Percentiles rank a stretch among this genome's conserved stretches.
These are phyloP conservation scores for Funneliformis caledonium DNA, from an alignment of 371 early-diverging fungal species.

Conservation along the genomic window DNA sequence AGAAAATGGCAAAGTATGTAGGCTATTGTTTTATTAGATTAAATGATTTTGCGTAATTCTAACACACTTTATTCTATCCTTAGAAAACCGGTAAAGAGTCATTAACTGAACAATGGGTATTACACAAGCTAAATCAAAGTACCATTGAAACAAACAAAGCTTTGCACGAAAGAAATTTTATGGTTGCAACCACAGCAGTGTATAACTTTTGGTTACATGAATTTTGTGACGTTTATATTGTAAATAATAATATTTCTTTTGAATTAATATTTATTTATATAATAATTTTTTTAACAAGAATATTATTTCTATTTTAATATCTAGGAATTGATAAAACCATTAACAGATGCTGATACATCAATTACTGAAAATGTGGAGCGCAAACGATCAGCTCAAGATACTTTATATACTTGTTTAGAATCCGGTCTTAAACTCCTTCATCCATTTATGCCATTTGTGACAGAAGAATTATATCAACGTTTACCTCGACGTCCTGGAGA, in stretches of 20 bases:
- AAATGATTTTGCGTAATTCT: neutral
- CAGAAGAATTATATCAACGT: constrained; percentile 98
- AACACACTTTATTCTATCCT: neutral
- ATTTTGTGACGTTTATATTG: constrained; percentile 98
- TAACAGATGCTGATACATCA: constrained; percentile 69
- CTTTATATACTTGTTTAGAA: constrained; percentile 93
- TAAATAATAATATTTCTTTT: constrained; percentile 34
- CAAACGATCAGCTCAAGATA: constrained; percentile 74
- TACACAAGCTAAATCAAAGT: constrained; percentile 87
- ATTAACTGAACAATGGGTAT: constrained; percentile 93
- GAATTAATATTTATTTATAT: neutral
- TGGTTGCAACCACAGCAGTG: constrained; percentile 89
- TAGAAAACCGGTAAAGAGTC: constrained; percentile 81
- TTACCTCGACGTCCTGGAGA: constrained; percentile 76
- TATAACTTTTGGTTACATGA: constrained; percentile 97
- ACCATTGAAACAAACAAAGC: constrained; percentile 76
- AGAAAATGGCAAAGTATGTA: constrained; percentile 51
- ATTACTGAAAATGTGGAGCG: constrained; percentile 53
- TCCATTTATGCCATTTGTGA: constrained; percentile 99
- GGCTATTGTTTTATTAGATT: neutral
- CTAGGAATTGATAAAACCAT: constrained; percentile 85
- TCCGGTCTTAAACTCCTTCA: constrained; percentile 93
- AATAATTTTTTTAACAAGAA: neutral
- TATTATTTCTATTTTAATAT: neutral
- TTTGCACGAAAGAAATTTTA: constrained; percentile 91